Evolutionary conservation across 106 monocot genomes (phyloP).

Genomic region (Hemerocallis citrina): DNA sequence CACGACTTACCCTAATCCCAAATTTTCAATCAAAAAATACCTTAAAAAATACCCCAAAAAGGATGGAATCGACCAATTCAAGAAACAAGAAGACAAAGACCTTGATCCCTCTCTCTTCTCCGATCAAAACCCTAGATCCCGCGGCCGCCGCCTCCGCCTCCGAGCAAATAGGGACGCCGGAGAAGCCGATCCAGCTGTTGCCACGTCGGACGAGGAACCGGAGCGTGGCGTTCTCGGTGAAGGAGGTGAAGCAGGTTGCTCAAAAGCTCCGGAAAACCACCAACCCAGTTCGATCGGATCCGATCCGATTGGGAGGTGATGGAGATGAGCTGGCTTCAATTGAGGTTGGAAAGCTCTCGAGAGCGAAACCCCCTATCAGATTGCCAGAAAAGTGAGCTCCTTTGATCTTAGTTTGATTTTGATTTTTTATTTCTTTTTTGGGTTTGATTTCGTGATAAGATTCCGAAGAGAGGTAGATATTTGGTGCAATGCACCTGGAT

Average conservation of each 20-base stretch:
- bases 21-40: neutral
- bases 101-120: neutral
- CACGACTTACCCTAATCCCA: neutral
- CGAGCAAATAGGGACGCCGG: slow-evolving; percentile 37
- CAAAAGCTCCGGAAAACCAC: slow-evolving; percentile 9
- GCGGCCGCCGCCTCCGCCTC: slow-evolving; percentile 1
- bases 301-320: neutral
- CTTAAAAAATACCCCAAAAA: neutral
- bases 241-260: slow-evolving; percentile 36
- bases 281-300: too few relatives aligned
- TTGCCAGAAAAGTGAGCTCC: slow-evolving; percentile 42
- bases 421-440: too few relatives aligned
- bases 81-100: neutral
- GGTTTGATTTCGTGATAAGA: too few relatives aligned
- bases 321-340: slow-evolving; percentile 10
- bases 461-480: too few relatives aligned
- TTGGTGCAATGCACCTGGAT: too few relatives aligned
- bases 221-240: slow-evolving; percentile 45
- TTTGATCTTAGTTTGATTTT: too few relatives aligned
- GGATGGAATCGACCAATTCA: neutral
- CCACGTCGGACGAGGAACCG: too few relatives aligned
- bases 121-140: neutral
- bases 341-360: neutral
- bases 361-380: slow-evolving; percentile 12
- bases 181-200: slow-evolving; percentile 26